These are phyloP conservation scores for Scalesia atractyloides DNA, from an alignment of 129 eudicot species.

Conservation along the genomic window DNA sequence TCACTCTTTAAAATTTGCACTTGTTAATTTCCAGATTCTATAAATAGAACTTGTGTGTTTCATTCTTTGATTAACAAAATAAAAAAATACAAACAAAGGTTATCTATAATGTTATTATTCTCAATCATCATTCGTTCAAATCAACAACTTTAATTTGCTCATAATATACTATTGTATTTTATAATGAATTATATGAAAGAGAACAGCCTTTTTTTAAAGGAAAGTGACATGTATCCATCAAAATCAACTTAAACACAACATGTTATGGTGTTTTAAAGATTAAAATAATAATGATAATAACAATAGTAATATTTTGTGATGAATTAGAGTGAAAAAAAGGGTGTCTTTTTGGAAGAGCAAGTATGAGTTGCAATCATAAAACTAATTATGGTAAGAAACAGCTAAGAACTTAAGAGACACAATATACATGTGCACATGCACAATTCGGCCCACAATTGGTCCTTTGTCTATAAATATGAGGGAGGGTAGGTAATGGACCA, in stretches of 20 bases:
- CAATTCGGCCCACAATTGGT: constrained; percentile 7
- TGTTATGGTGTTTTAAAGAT: neutral
- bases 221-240: neutral
- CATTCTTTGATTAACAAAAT: neutral
- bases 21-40: too few relatives aligned
- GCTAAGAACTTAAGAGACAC: constrained; percentile 11
- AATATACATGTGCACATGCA: constrained; percentile 8
- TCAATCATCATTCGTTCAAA: neutral
- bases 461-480: neutral
- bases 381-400: neutral
- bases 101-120: neutral
- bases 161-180: neutral
- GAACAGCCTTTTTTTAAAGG: neutral
- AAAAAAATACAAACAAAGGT: neutral
- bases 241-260: constrained; percentile 9
- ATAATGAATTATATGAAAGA: neutral
- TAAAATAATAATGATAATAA: neutral
- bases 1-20: too few relatives aligned
- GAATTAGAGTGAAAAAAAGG: neutral
- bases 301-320: neutral
- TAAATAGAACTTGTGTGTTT: too few relatives aligned
- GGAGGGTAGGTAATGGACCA: neutral
- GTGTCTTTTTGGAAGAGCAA: neutral
- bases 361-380: constrained; percentile 3
- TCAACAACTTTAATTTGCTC: neutral